Evolutionary conservation across 176 grass and related monocot genomes (phyloP).

Genomic region (bread wheat (Triticum aestivum)): IWGSC_CS_RefSeq_v2.1 NC_057811.1:13396671-13397170

Average conservation of each 20-base stretch:
- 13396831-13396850: neutral
- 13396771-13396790: neutral
- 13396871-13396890: neutral
- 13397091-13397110: neutral
- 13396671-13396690: neutral
- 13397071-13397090: neutral
- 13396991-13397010: neutral
- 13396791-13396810: too few species aligned
- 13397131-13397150: neutral
- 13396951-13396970: neutral
- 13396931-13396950: neutral
- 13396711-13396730: neutral
- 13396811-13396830: neutral
- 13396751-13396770: neutral
- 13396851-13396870: neutral
- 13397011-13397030: neutral
- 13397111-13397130: neutral
- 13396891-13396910: neutral
- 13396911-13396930: neutral
- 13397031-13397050: too few species aligned
- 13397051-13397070: neutral
- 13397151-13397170: neutral
- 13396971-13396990: neutral
- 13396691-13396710: neutral
- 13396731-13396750: constrained; percentile 15